Percentiles rank a stretch among this genome's conserved stretches.
These are phyloP conservation scores for Aspergillus sp. DNA, from an alignment of 2,329 filamentous ascomycete species.

Conservation along the genomic window DNA sequence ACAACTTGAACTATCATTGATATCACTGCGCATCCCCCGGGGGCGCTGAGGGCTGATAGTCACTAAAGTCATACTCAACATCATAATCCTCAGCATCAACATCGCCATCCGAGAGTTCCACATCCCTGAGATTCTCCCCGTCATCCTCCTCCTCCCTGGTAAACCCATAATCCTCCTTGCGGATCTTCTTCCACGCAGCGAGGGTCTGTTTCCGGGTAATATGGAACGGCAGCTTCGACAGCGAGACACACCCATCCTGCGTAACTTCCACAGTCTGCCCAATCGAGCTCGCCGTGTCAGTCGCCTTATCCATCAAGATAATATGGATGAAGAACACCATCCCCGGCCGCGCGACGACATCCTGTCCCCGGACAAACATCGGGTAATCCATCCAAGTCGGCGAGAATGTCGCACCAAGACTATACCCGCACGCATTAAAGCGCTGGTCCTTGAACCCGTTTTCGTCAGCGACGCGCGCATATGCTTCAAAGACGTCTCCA, in stretches of 20 bases:
- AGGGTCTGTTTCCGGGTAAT: slow-evolving; percentile 34
- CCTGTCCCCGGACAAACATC: slow-evolving; percentile 21
- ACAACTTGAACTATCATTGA: too few relatives aligned
- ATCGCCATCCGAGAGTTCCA: slow-evolving; percentile 35
- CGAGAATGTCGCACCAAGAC: slow-evolving; percentile 30
- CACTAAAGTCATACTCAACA: slow-evolving; percentile 36
- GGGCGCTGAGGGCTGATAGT: slow-evolving; percentile 24
- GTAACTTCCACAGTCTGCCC: slow-evolving; percentile 32
- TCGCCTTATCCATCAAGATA: slow-evolving; percentile 36
- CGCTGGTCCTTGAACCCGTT: slow-evolving; percentile 32
- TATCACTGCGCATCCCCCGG: not conserved
- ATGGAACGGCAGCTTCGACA: slow-evolving; percentile 35
- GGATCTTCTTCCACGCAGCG: slow-evolving; percentile 34
- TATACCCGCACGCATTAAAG: slow-evolving; percentile 32
- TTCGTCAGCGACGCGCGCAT: slow-evolving; percentile 32
- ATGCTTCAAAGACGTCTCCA: slow-evolving; percentile 29
- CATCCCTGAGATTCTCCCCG: slow-evolving; percentile 33
- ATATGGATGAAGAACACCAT: slow-evolving; percentile 40
- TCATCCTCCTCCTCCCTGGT: slow-evolving; percentile 31
- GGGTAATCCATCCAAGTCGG: slow-evolving; percentile 23
- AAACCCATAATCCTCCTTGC: slow-evolving; percentile 36
- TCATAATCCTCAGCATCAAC: slow-evolving; percentile 34
- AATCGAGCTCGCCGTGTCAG: slow-evolving; percentile 34
- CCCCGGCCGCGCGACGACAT: slow-evolving; percentile 23
- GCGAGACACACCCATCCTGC: slow-evolving; percentile 28